Evolutionary conservation across 257 asterid genomes (phyloP).

Genomic region (Solanum appendiculatum): DNA sequence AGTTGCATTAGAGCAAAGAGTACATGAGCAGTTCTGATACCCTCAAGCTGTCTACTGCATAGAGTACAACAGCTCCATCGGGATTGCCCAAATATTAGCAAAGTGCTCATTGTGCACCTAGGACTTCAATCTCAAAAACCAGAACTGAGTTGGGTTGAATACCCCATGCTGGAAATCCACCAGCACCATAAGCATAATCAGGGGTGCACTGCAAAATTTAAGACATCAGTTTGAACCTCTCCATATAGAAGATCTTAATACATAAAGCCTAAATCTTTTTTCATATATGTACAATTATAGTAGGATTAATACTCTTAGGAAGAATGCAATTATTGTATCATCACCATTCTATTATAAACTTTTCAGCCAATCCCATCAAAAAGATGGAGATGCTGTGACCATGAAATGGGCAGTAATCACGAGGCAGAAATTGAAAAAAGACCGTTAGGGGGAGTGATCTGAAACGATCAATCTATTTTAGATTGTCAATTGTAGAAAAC

Average conservation of each 20-base stretch:
- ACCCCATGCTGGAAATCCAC: conserved; percentile 94
- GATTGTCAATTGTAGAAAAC: not conserved
- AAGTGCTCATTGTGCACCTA: conserved; percentile 29
- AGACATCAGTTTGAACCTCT: not conserved
- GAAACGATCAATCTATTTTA: not conserved
- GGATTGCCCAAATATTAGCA: not conserved
- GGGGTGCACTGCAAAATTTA: conserved; percentile 77
- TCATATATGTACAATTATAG: not conserved
- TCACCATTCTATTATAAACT: not conserved
- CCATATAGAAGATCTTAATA: not conserved
- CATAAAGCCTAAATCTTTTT: not conserved
- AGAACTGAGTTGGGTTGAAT: conserved; percentile 78
- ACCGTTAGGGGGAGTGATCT: not conserved
- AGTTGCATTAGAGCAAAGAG: not conserved
- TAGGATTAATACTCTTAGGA: not conserved
- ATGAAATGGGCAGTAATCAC: not conserved
- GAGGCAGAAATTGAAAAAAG: not conserved
- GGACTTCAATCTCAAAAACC: conserved; percentile 85
- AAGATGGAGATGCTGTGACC: not conserved
- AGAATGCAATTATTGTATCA: not conserved
- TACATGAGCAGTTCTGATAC: not conserved
- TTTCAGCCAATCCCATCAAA: not conserved
- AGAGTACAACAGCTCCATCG: not conserved
- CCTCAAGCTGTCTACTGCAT: not conserved
- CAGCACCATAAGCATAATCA: conserved; percentile 77